Percentiles rank a stretch among this genome's conserved stretches.
These are phyloP conservation scores for Kwoniella sp. DNA, from an alignment of 768 basidiomycete species.

Conservation along the genomic window DNA sequence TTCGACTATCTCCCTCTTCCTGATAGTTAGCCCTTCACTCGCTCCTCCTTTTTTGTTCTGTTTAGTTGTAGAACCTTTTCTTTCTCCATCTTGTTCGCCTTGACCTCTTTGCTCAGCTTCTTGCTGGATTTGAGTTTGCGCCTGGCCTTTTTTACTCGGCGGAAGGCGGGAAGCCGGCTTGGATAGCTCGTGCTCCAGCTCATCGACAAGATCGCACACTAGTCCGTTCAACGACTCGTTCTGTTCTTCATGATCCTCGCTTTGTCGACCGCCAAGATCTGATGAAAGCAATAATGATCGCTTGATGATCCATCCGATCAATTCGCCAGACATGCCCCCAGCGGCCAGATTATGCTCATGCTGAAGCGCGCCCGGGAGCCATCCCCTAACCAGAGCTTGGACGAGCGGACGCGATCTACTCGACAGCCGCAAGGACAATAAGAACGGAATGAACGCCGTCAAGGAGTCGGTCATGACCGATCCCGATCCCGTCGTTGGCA, in stretches of 20 bases:
- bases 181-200: conserved; percentile 15
- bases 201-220: conserved; percentile 4
- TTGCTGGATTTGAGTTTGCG: neutral
- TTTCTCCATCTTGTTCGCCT: neutral
- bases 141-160: neutral
- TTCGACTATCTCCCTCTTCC: conserved; percentile 20
- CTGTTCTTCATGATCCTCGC: neutral
- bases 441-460: conserved; percentile 3
- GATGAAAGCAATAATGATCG: neutral
- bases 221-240: neutral
- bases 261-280: neutral
- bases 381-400: neutral
- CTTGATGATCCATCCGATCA: conserved; percentile 1
- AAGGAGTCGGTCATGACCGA: conserved; percentile 1
- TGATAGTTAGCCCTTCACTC: neutral
- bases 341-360: neutral
- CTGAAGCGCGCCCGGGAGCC: neutral
- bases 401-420: neutral
- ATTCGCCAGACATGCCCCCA: neutral
- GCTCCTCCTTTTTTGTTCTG: neutral
- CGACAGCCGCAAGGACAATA: conserved; percentile 5
- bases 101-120: neutral
- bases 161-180: conserved; percentile 1
- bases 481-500: neutral
- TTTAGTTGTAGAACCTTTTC: neutral